phyloP scores from a whole-genome alignment of 2,329 filamentous ascomycete genomes.

The Alternaria atra region DNA sequence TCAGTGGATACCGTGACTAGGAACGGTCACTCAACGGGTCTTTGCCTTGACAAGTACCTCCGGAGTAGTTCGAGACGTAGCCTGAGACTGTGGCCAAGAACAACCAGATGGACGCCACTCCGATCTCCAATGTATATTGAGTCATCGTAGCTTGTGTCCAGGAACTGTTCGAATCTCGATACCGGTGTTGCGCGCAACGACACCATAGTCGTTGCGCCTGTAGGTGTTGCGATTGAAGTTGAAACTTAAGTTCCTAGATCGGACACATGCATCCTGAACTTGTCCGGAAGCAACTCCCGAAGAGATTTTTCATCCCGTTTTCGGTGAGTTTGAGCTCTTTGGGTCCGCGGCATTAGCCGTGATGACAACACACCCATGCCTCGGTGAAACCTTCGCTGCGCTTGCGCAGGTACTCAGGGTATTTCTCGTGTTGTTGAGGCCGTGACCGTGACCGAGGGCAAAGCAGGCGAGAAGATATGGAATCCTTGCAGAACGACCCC shows the following conservation, averaged over 20 bases:
- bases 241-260: slow-evolving; percentile 1
- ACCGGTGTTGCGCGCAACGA: background rate
- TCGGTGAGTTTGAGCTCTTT: background rate
- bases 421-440: slow-evolving; percentile 1
- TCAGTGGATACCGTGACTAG: slow-evolving; percentile 1
- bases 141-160: background rate
- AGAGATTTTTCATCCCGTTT: slow-evolving; percentile 4
- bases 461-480: background rate
- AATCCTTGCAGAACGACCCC: background rate
- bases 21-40: slow-evolving; percentile 1
- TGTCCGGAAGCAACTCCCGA: slow-evolving; percentile 7
- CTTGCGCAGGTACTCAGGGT: slow-evolving; percentile 8
- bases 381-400: slow-evolving; percentile 1
- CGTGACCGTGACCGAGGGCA: background rate
- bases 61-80: slow-evolving; percentile 5
- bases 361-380: slow-evolving; percentile 6
- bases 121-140: background rate
- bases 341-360: background rate
- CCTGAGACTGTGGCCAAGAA: background rate
- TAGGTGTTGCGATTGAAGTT: slow-evolving; percentile 1
- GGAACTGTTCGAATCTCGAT: background rate
- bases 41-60: background rate
- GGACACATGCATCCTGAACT: background rate
- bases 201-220: background rate
- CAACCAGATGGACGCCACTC: slow-evolving; percentile 6